Base-by-base conservation (phyloP, 495 filamentous ascomycete species). In the Penicillium angulare region DNA sequence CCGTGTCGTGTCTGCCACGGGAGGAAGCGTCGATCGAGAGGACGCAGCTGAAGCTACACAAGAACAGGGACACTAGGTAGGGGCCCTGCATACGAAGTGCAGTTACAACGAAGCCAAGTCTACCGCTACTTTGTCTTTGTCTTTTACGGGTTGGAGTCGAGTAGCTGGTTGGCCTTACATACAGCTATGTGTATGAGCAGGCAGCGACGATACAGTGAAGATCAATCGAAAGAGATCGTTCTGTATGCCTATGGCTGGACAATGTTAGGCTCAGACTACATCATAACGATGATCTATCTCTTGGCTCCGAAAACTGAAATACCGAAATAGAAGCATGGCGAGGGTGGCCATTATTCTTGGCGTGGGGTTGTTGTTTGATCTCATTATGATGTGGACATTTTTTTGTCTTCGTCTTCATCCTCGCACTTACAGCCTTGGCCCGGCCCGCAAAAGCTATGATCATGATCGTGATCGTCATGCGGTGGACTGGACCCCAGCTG, bases 1-100 rank as follows among this genome's bases (percentile, higher is more conserved):
- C 46, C 68, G 72, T 36, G 81, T 90, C 9, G 58, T 95, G 20
- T 55, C 61, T 48, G 68, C 67, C 9, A 79, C 75, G 29, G 61
- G 71, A 41, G 52, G 54, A 17, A 55, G 43, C 32, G 42, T 31
- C 21, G 53, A 38, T 3, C 21, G 34, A 10, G 52, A 33, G 16
- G 55, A 22, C 1, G 34, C 18, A 12, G 38, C 47, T 35, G 39
- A 43, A 9, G 6, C 44, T 8, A 34, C 36, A 33, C 33, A 17
- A 32, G 16, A 33, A 20, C 40, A 13, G 33, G n/a, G 27, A 31
- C 27, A 31, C 27, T 31, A n/a, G n/a, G n/a, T n/a, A n/a, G n/a
- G n/a, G n/a, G n/a, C n/a, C n/a, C n/a, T n/a, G n/a, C n/a, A n/a
- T n/a, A 31, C 27, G 27, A 31, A 31, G 27, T 31, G 13, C 27